Percentiles rank a stretch among this genome's conserved stretches.
phyloP scores from a whole-genome alignment of 176 grass and related monocot species.

The Oryza nivara region DNA sequence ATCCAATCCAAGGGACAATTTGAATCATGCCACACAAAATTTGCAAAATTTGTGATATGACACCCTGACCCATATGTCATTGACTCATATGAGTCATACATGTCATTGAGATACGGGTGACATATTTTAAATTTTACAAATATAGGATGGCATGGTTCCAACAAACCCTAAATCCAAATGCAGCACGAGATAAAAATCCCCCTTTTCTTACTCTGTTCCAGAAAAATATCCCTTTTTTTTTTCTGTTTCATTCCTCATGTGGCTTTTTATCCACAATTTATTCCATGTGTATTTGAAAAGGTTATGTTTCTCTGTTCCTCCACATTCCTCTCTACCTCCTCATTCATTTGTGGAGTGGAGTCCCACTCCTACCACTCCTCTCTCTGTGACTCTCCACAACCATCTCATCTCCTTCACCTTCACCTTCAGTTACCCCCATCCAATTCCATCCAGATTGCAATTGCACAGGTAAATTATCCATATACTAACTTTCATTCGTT shows the following conservation, averaged over 20 bases:
- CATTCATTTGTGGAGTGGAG: neutral
- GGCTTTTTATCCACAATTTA: neutral
- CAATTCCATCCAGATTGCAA: neutral
- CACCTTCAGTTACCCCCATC: neutral
- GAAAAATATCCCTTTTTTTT: neutral
- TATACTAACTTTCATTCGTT: neutral
- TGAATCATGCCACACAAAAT: too few relatives aligned
- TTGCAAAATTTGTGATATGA: too few relatives aligned
- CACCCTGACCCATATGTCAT: too few relatives aligned
- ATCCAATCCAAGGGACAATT: too few relatives aligned
- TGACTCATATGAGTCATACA: too few relatives aligned
- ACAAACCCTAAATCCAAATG: neutral
- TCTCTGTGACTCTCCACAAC: neutral
- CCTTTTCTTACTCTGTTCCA: neutral
- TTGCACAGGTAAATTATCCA: slow-evolving; percentile 4
- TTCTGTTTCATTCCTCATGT: neutral
- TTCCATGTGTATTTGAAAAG: neutral
- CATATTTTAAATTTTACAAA: too few relatives aligned
- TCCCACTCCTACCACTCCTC: neutral
- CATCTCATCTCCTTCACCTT: neutral
- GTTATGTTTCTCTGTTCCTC: neutral
- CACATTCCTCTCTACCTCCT: neutral
- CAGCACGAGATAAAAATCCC: neutral
- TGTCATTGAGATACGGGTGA: too few relatives aligned
- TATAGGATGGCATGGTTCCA: too few relatives aligned